A percentile compares a stretch with the other conserved stretches of the same genome.
Evolutionary conservation across 345 rosid species (phyloP).

Genomic region (Salix purpurea): DNA sequence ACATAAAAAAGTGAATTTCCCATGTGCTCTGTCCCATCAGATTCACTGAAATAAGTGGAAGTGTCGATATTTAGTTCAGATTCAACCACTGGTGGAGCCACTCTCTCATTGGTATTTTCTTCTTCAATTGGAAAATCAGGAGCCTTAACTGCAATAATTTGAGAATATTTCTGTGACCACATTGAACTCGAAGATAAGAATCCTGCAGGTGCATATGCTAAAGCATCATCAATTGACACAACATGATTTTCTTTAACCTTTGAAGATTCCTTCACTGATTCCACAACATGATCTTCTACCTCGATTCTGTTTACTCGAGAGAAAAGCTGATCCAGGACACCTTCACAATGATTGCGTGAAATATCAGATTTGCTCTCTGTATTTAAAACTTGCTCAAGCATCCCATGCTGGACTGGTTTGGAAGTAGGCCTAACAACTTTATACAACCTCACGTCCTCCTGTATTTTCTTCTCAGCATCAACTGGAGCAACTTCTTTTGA

Average conservation of each 20-base stretch:
- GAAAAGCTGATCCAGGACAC: conserved; percentile 56
- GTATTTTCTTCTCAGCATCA: conserved; percentile 13
- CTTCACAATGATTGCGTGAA: conserved; percentile 39
- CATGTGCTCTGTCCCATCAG: conserved; percentile 19
- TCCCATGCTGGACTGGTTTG: conserved; percentile 25
- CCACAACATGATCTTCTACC: not conserved
- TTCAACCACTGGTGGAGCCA: conserved; percentile 15
- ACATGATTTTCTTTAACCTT: conserved; percentile 33
- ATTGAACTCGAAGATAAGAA: conserved; percentile 49
- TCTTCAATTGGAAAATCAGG: conserved; percentile 64
- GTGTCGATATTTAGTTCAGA: conserved; percentile 18
- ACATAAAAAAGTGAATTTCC: conserved; percentile 11
- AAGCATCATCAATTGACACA: conserved; percentile 67
- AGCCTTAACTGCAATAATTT: conserved; percentile 45
- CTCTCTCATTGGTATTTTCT: conserved; percentile 28
- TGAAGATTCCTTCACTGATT: conserved; percentile 19
- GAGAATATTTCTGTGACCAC: conserved; percentile 34
- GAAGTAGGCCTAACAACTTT: conserved; percentile 20
- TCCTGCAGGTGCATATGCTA: conserved; percentile 76
- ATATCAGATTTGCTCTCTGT: conserved; percentile 23
- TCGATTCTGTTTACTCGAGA: conserved; percentile 55
- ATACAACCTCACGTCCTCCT: conserved; percentile 26
- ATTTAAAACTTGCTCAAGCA: conserved; percentile 28
- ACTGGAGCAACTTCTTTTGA: conserved; percentile 22
- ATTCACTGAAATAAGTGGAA: conserved; percentile 19